phyloP scores from a whole-genome alignment of 2,329 filamentous ascomycete species.

The Penicillium sp. region DNA sequence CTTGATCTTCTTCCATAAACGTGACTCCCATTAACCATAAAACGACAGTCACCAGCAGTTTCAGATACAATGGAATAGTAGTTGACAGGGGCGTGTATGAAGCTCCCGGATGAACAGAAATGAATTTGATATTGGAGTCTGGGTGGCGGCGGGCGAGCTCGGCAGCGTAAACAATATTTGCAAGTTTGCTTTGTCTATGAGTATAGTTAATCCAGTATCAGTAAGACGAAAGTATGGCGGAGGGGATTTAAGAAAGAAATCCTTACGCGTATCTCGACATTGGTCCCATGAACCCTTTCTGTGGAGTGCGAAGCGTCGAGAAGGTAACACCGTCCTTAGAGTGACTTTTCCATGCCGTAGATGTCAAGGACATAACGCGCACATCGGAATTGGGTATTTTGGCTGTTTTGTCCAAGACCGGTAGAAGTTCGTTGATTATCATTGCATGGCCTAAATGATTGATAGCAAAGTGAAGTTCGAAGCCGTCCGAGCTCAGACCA shows the following conservation, averaged over 20 bases:
- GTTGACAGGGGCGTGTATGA: slow-evolving; percentile 31
- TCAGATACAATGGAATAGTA: slow-evolving; percentile 14
- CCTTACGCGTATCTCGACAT: slow-evolving; percentile 8
- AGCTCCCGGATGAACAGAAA: slow-evolving; percentile 46
- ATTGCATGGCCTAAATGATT: slow-evolving; percentile 39
- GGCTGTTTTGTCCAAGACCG: slow-evolving; percentile 25
- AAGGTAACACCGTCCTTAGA: slow-evolving; percentile 7
- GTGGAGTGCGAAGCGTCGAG: slow-evolving; percentile 1
- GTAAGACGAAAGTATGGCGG: background rate
- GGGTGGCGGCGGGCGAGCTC: slow-evolving; percentile 39
- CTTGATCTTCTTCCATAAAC: slow-evolving; percentile 20
- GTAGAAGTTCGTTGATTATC: slow-evolving; percentile 32
- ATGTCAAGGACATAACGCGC: slow-evolving; percentile 27
- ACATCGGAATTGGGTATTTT: slow-evolving; percentile 23
- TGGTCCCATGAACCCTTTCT: slow-evolving; percentile 10
- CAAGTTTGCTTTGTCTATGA: slow-evolving; percentile 46
- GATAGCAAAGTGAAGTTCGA: slow-evolving; percentile 38
- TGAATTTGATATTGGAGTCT: slow-evolving; percentile 29
- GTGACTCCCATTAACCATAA: slow-evolving; percentile 16
- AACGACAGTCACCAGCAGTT: background rate
- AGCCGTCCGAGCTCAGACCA: slow-evolving; percentile 30
- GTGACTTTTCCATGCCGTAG: slow-evolving; percentile 22
- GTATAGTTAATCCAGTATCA: background rate
- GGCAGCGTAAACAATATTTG: slow-evolving; percentile 44
- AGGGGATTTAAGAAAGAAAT: too few relatives aligned